A percentile compares a stretch with the other conserved stretches of the same genome.
Evolutionary conservation across 345 rosid species (phyloP).

Genomic region (Populus simonii): DNA sequence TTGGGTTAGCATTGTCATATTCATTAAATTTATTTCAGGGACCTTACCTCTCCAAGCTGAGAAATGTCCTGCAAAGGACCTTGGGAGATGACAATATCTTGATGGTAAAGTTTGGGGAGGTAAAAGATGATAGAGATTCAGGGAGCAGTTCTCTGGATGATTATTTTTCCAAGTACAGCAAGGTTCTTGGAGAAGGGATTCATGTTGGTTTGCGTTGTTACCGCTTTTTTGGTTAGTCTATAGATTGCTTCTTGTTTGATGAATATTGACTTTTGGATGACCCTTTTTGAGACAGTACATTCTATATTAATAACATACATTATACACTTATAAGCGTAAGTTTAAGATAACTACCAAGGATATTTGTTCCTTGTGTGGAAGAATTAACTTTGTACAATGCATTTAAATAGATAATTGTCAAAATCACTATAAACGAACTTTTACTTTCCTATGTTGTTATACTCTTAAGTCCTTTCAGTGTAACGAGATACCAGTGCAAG

Average conservation of each 20-base stretch:
- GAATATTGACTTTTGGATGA: not conserved
- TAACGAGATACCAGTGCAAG: too few relatives aligned
- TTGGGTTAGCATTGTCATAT: not conserved
- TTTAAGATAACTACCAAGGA: too few relatives aligned
- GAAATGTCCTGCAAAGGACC: conserved; percentile 56
- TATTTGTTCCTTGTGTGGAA: too few relatives aligned
- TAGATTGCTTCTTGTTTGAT: not conserved
- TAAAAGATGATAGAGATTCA: conserved; percentile 1
- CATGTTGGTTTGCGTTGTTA: conserved; percentile 54
- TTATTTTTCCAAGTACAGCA: conserved; percentile 19
- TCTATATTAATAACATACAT: too few relatives aligned
- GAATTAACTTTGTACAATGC: too few relatives aligned
- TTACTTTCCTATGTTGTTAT: too few relatives aligned
- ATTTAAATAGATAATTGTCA: too few relatives aligned
- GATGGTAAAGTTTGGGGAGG: conserved; percentile 51
- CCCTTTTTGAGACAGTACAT: not conserved
- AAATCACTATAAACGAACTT: too few relatives aligned
- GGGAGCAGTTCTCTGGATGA: not conserved
- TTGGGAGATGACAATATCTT: conserved; percentile 76
- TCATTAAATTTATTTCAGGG: conserved; percentile 38
- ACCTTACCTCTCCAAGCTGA: conserved; percentile 39
- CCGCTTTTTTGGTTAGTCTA: conserved; percentile 58
- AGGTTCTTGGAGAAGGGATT: conserved; percentile 54
- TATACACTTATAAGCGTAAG: too few relatives aligned
- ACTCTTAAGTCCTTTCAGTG: too few relatives aligned